phyloP scores from a whole-genome alignment of 331 rosid genomes.

The Quercus phellos region DNA sequence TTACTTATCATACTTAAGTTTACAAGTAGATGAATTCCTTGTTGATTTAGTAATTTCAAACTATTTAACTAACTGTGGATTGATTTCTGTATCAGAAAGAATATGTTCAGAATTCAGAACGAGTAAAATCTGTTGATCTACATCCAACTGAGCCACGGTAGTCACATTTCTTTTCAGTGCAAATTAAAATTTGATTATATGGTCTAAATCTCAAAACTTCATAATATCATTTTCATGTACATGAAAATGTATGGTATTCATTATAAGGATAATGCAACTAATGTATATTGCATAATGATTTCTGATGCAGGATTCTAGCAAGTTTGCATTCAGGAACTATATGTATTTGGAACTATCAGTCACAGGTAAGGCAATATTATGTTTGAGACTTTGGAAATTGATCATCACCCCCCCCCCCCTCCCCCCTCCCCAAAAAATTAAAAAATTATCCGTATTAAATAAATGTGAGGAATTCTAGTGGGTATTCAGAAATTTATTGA shows the following conservation, averaged over 20 bases:
- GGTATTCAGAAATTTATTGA: too few species aligned
- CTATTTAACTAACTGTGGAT: not conserved
- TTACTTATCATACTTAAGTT: not conserved
- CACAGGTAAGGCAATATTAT: slow-evolving; percentile 49
- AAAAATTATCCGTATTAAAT: not conserved
- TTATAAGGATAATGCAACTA: not conserved
- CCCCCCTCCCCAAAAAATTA: not conserved
- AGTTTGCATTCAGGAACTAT: slow-evolving; percentile 80
- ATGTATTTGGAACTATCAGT: slow-evolving; percentile 73
- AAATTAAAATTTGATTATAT: not conserved
- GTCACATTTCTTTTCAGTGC: not conserved
- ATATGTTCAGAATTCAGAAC: slow-evolving; percentile 60
- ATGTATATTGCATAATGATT: not conserved
- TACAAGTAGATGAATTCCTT: not conserved
- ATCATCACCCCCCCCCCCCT: not conserved
- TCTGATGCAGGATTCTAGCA: slow-evolving; percentile 64
- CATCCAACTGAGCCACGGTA: slow-evolving; percentile 95
- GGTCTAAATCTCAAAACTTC: not conserved
- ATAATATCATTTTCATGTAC: not conserved
- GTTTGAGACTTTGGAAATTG: too few species aligned
- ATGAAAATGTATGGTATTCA: too few species aligned
- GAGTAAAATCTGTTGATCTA: slow-evolving; percentile 85
- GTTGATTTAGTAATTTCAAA: not conserved
- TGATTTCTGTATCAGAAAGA: slow-evolving; percentile 44
- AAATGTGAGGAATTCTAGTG: too few species aligned